Conservation (phyloP, 805 yeast species). For the Clavispora carvajalis region DNA sequence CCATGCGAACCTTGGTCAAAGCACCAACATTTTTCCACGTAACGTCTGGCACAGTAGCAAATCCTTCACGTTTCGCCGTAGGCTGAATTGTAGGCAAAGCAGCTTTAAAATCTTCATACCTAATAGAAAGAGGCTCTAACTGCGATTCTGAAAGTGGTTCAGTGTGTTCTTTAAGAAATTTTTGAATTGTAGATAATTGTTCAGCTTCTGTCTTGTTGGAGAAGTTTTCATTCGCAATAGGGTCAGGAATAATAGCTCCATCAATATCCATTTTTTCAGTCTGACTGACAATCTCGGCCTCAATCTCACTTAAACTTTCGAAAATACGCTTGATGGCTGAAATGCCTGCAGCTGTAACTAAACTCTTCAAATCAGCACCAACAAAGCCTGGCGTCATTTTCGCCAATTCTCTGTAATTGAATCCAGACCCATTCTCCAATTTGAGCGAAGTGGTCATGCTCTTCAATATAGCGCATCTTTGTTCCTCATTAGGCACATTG, state of each 20-base stretch:
- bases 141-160: slow-evolving; percentile 72
- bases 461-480: slow-evolving; percentile 68
- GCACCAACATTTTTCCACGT: slow-evolving; percentile 97
- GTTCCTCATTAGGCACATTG: slow-evolving; percentile 87
- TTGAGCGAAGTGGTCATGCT: slow-evolving; percentile 67
- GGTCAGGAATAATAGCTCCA: slow-evolving; percentile 1
- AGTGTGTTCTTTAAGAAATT: slow-evolving; percentile 70
- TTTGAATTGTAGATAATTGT: slow-evolving; percentile 60
- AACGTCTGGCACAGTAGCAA: slow-evolving; percentile 97
- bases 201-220: slow-evolving; percentile 30
- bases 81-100: slow-evolving; percentile 96
- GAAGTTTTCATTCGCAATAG: slow-evolving; percentile 15
- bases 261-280: slow-evolving; percentile 33
- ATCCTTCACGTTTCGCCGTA: slow-evolving; percentile 96
- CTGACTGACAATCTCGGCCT: slow-evolving; percentile 22
- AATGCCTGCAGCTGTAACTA: slow-evolving; percentile 93
- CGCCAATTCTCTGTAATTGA: slow-evolving; percentile 71
- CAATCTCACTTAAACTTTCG: slow-evolving; percentile 45
- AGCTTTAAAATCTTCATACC: slow-evolving; percentile 69
- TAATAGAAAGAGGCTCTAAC: slow-evolving; percentile 68
- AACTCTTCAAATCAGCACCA: slow-evolving; percentile 93
- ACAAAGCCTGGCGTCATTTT: slow-evolving; percentile 96
- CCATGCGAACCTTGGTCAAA: slow-evolving; percentile 69
- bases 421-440: slow-evolving; percentile 46
- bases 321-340: slow-evolving; percentile 91